Base-by-base conservation (phyloP, 805 yeast species). In the Candida xyloterini region DNA sequence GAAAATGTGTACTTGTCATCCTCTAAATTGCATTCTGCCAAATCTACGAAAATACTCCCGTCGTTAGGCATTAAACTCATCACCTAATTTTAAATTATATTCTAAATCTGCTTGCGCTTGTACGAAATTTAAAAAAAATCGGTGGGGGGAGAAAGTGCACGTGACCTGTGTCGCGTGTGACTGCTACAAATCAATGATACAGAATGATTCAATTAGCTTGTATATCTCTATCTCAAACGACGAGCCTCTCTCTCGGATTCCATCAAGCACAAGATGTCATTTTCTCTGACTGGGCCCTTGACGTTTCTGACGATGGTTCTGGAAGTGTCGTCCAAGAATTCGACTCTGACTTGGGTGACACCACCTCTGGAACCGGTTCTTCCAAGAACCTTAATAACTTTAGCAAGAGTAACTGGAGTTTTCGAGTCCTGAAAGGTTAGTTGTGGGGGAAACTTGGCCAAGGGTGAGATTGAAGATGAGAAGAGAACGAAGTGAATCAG, bases 311-410 rank as follows among this genome's bases (percentile, higher is more conserved):
- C 95, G 65, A 87, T 87, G 67, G 93, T 84, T 81, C 96, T 85
- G 74, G 93, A 78, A 67, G 90, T 78, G 72, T 88, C 96, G 67
- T 88, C 96, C 70, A 87, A 78, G 83, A 87, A 88, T 76, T 87
- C 95, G 67, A 87, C 96, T 75, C 96, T 87, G 75, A 88, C 96
- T 76, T 87, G 96, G 76, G 95, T 87, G 74, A 87, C 96, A 81
- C 96, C 96, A 85, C 98, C 98, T 79, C 98, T 91, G 73, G 99
- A 91, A 73, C 99, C 99, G 84, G 99, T 91, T 79, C 99, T 91
- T 74, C 98, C 98, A 76, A 91, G 82, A 73, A 91, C 98, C 81
- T 91, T 93, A 77, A 88, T 88, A 70, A 91, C 99, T 82, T 91
- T 91, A 72, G 98, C 99, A 76, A 91, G 87, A 79, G 96, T 93